A percentile compares a stretch with the other conserved stretches of the same genome.
phyloP scores from a whole-genome alignment of 2,329 filamentous ascomycete species.

The Pseudocercospora eumusae region DNA sequence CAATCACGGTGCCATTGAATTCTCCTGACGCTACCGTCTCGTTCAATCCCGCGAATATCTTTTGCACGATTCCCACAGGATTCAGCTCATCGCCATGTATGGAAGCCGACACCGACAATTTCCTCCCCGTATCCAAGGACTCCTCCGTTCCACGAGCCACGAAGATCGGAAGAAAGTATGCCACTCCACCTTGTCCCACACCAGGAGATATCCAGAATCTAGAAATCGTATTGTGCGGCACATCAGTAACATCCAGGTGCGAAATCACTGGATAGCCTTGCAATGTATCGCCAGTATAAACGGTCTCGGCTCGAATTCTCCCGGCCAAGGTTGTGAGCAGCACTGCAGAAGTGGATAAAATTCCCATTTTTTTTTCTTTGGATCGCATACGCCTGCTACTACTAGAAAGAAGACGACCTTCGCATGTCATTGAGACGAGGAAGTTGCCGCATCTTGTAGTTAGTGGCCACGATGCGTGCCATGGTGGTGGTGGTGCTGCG shows the following conservation, averaged over 20 bases:
- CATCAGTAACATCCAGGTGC: constrained; percentile 40
- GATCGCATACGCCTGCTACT: not conserved
- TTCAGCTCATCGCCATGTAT: constrained; percentile 46
- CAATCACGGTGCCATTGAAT: constrained; percentile 40
- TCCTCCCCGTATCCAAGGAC: constrained; percentile 41
- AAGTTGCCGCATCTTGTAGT: constrained; percentile 12
- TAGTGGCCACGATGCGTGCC: constrained; percentile 18
- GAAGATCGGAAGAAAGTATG: constrained; percentile 43
- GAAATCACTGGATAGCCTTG: constrained; percentile 30
- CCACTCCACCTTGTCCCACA: constrained; percentile 43
- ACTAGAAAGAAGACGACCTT: not conserved
- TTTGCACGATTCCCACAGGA: constrained; percentile 42
- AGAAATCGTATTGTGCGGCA: constrained; percentile 41
- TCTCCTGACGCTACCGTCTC: constrained; percentile 38
- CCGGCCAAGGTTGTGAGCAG: not conserved
- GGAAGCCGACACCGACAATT: constrained; percentile 42
- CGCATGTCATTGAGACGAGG: not conserved
- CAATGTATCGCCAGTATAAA: constrained; percentile 28
- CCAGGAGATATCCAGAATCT: constrained; percentile 44
- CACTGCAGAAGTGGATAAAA: not conserved
- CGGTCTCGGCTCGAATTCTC: constrained; percentile 13
- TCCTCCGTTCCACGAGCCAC: constrained; percentile 43
- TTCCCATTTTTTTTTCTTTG: not conserved
- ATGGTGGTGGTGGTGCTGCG: too few species aligned
- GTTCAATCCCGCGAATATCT: constrained; percentile 41